Base-by-base conservation (phyloP, 2,329 filamentous ascomycete species). In the Diaporthe vaccinii region DNA sequence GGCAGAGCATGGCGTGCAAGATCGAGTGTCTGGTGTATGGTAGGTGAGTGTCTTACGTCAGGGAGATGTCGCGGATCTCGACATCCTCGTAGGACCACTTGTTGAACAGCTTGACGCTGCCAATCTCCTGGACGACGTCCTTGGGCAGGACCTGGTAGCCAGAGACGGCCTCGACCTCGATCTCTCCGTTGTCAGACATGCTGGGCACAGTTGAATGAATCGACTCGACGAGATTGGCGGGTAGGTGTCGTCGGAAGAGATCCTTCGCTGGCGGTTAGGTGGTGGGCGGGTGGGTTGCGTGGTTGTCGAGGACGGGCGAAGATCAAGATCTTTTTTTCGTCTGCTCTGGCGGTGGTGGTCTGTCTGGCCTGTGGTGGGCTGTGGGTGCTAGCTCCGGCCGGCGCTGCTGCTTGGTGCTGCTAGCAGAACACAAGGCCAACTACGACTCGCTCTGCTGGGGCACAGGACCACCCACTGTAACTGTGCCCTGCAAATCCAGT, bases 51-150 rank as follows among this genome's bases (percentile, higher is more conserved):
- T 49, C 95, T 90, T 97, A 99, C 97, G 96, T 98, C 90, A 99
- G 92, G 84, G 97, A 99, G 90, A 99, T 98, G 87, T 99, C 97
- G 88, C 96, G 93, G 89, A 99, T 97, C 92, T 99, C 97, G 85
- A 99, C 96, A 93, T 98, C 95, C 87, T 97, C 97, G 90, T 98
- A 99, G 89, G 89, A 88, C 89, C 96, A 98, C 90, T 97, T 98
- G 93, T 97, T 97, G 93, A 98, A 98, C 84, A 98, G 92, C 93
- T 98, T 98, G 87, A 97, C 91, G 89, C 91, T 93, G 88, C 95
- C 96, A 89, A 97, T 93, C 90, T 98, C 95, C 84, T 92, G 90
- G 84, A 92, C 90, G 85, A 98, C 93, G 81, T 98, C 95, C 93
- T 97, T 98, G 88, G 96, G 95, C 82, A 98, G 94, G 86, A 95